phyloP scores from a whole-genome alignment of 495 filamentous ascomycete species.

The Podospora didyma region DNA sequence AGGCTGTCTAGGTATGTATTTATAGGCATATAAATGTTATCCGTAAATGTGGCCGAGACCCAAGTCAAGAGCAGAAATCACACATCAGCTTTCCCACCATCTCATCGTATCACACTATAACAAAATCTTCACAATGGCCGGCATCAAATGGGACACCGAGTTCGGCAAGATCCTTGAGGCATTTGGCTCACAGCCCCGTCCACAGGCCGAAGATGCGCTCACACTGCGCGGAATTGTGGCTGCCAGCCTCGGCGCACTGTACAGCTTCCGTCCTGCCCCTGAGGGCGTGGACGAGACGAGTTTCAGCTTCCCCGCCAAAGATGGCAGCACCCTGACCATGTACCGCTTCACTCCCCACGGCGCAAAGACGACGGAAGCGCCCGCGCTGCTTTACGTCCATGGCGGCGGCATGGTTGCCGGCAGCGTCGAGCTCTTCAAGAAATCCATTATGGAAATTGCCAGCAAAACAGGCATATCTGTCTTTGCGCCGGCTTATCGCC shows the following conservation, averaged over 20 bases:
- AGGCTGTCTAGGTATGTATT: no score
- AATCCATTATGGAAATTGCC: conserved; percentile 18
- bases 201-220: not conserved
- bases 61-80: no score
- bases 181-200: not conserved
- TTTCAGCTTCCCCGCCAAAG: conserved; percentile 1
- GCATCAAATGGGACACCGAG: conserved; percentile 10
- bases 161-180: not conserved
- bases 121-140: not conserved
- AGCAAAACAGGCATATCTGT: conserved; percentile 18
- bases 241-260: not conserved
- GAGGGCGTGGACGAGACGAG: not conserved
- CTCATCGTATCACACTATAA: not conserved
- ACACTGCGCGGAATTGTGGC: not conserved
- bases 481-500: conserved; percentile 37
- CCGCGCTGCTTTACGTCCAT: conserved; percentile 34
- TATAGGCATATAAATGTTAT: no score
- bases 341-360: conserved; percentile 15
- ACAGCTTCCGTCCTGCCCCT: not conserved
- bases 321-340: conserved; percentile 21
- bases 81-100: not conserved
- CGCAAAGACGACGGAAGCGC: not conserved
- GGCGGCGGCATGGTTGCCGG: conserved; percentile 38
- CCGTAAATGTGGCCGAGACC: no score
- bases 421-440: conserved; percentile 16